These are phyloP conservation scores for Ulota crispa DNA, from an alignment of 225 moss, liverwort and hornwort genomes.

Conservation along the genomic window DNA sequence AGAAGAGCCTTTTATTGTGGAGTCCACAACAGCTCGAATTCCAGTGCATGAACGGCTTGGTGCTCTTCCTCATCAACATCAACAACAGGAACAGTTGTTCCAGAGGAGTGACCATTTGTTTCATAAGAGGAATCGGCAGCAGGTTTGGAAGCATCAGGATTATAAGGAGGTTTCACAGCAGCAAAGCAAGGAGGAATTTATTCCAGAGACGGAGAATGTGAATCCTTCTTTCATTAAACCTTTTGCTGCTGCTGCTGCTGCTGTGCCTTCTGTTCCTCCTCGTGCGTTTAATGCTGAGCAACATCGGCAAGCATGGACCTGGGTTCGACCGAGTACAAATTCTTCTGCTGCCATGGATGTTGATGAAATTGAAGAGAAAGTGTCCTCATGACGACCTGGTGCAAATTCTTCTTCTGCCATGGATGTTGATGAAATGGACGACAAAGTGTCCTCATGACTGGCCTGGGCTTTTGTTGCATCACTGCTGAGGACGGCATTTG, in stretches of 20 bases:
- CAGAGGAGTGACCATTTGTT: constrained; percentile 30
- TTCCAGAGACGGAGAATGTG: constrained; percentile 14
- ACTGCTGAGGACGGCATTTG: constrained; percentile 23
- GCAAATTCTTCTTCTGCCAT: too few species aligned
- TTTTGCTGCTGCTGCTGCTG: background rate
- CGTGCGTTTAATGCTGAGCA: constrained; percentile 37
- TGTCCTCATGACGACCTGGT: too few species aligned
- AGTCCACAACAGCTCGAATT: background rate
- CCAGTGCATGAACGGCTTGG: constrained; percentile 43
- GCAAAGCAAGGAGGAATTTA: background rate
- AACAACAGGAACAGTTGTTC: background rate
- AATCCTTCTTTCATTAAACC: constrained; percentile 9
- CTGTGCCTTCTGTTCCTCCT: background rate
- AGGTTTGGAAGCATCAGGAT: constrained; percentile 28
- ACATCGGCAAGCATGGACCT: constrained; percentile 46
- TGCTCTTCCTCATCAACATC: constrained; percentile 18
- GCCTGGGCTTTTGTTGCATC: constrained; percentile 16
- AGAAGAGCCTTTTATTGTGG: background rate
- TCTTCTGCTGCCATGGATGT: constrained; percentile 30
- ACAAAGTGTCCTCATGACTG: background rate
- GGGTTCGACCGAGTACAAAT: constrained; percentile 32
- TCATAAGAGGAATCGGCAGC: constrained; percentile 27
- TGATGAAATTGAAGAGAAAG: constrained; percentile 27
- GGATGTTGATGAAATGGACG: too few species aligned
- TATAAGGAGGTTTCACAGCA: background rate